Conservation (phyloP, 2,329 filamentous ascomycete genomes). For the Lanzia echinophila region DNA sequence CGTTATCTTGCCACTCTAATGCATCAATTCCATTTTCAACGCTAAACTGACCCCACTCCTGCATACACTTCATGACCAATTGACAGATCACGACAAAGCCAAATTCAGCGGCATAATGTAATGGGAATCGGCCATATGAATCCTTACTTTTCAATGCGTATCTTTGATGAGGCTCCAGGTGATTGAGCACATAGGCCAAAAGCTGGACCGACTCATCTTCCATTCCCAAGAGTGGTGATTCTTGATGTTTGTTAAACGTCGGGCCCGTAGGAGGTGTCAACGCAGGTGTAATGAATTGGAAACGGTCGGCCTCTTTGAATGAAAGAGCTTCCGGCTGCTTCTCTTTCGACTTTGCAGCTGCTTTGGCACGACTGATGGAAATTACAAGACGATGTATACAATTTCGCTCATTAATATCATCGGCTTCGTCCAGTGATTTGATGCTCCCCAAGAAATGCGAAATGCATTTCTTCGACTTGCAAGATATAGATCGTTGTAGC, state of each 20-base stretch:
- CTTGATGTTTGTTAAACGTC: slow-evolving; percentile 56
- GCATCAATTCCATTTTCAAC: slow-evolving; percentile 82
- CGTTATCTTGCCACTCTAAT: slow-evolving; percentile 81
- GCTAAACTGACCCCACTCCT: slow-evolving; percentile 81
- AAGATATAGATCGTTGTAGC: slow-evolving; percentile 69
- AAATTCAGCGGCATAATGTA: slow-evolving; percentile 93
- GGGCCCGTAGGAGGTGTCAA: slow-evolving; percentile 59
- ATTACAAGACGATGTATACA: slow-evolving; percentile 90
- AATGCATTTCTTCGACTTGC: slow-evolving; percentile 62
- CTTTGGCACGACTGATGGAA: slow-evolving; percentile 71
- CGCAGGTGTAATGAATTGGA: slow-evolving; percentile 71
- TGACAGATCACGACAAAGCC: slow-evolving; percentile 89
- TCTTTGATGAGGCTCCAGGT: slow-evolving; percentile 61
- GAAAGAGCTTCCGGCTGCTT: slow-evolving; percentile 30
- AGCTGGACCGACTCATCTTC: slow-evolving; percentile 73
- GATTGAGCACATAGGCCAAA: slow-evolving; percentile 55
- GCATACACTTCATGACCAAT: slow-evolving; percentile 80
- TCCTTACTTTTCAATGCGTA: slow-evolving; percentile 63
- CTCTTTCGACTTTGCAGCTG: slow-evolving; percentile 36
- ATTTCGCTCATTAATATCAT: slow-evolving; percentile 91
- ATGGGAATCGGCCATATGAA: slow-evolving; percentile 71
- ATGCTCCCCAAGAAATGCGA: slow-evolving; percentile 62
- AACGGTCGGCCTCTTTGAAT: slow-evolving; percentile 37
- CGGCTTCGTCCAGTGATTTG: slow-evolving; percentile 70
- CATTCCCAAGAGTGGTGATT: slow-evolving; percentile 57